Base-by-base conservation (phyloP, 371 early-diverging fungal species). In the Mucor mucedo region DNA sequence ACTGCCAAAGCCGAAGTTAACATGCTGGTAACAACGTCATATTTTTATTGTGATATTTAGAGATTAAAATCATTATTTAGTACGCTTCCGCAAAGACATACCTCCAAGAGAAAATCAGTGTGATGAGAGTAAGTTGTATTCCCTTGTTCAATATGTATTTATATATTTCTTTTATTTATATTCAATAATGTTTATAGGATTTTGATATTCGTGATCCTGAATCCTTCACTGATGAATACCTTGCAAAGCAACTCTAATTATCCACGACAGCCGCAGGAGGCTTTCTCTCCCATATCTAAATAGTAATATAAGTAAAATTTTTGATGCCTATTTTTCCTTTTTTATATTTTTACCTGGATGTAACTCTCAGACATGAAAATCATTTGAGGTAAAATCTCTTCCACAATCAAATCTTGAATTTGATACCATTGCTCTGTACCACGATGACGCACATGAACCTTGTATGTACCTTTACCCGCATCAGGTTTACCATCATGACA, bases 361-460 rank as follows among this genome's bases (percentile, higher is more conserved):
- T 95, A 98, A 5, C 93, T 87, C 66, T 98, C 98, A 2, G 93
- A 90, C 52, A 98, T 76, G 62, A 93, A 91, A 47, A 98, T 91
- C 94, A 95, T 95, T 65, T 97, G 96, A 9, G 97, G 93, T 77
- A 93, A 88, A 49, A 96, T 91, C 59, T 94, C 95, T 68, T 95
- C 94, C 2, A 96, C 97, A 63, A 90, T 86, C 62, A 98, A 78
- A 69, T 98, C 98, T 62, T 96, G 95, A 35, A 98, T 92, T 72
- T 89, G 90, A 71, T 91, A 95, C 99, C 99, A 98, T 69, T 96
- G 94, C 58, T 91, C 93, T 53, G 84, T 86, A 9, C 91, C 92
- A 5, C 85, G 86, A 66, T 91, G 87, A 13, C 88, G 85, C 45
- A 96, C 84, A 70, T 95, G 95, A 0, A 90, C 87, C 52, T 92